Evolutionary conservation across 495 filamentous ascomycete genomes (phyloP), one percentile per base, ranked within the genome.

Genomic region (Corynascus novoguineensis): DNA sequence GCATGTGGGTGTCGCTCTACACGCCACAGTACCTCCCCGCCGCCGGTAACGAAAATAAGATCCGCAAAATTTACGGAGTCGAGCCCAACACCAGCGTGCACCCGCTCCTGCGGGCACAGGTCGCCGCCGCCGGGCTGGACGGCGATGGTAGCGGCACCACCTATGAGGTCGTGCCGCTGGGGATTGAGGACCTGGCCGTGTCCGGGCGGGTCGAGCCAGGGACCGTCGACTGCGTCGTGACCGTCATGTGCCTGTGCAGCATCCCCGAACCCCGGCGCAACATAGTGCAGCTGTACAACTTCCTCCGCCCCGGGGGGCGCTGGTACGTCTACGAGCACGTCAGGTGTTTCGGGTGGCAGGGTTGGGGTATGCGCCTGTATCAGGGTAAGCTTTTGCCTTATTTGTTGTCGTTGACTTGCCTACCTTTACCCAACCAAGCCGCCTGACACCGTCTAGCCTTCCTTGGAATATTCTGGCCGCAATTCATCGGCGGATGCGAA

Each of bases 281-380:
- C 42, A 78, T 80, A 15, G 64, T 60, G 14, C 79, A 81, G 49
- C 62, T 90, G 52, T 90, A 88, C 70, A 53, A 61, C 4, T 72
- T 84, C 57, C 67, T 92, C 21, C 83, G 80, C 63, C 82, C 84
- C 0, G 87, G 87, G 10, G 88, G 87, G 0, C 65, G 75, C 40
- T 77, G 87, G 79, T 79, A 88, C 41, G 75, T 88, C 12, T 85
- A 81, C 41, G 88, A 92, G 74, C 88, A 92, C 72, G 84, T 90
- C 32, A 72, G 75, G 48, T 57, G 46, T 45, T 61, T 40, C 22
- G 71, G 72, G 55, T 64, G 76, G 55, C 71, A 77, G 63, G 65
- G 70, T 38, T 69, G 64, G 64, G 66, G 69, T 17, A 78, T 85
- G 73, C 64, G 70, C 51, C 64, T 69, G 42, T 69, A 78, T 77